These are phyloP conservation scores for Biscogniauxia marginata DNA, from an alignment of 2,329 filamentous ascomycete genomes.

Conservation along the genomic window DNA sequence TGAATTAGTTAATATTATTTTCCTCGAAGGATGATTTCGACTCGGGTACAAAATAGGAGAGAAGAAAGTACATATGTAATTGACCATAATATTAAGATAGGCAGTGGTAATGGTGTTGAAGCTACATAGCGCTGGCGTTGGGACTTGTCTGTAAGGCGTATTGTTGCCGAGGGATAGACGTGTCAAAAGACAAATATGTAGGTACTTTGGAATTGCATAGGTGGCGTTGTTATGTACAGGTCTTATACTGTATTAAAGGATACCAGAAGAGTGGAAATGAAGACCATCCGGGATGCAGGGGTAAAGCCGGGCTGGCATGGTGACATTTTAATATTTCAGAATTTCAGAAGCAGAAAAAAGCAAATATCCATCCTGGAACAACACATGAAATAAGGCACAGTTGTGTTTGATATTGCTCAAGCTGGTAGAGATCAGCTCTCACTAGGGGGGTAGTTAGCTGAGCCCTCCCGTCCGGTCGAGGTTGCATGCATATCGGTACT, in stretches of 20 bases:
- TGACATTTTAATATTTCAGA: background rate
- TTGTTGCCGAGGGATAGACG: background rate
- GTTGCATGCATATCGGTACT: background rate
- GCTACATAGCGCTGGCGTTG: background rate
- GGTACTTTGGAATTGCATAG: background rate
- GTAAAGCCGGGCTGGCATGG: background rate
- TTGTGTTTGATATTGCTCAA: background rate
- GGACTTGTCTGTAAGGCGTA: background rate
- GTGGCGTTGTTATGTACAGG: background rate
- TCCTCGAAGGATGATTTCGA: conserved; percentile 42
- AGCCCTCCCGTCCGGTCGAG: background rate
- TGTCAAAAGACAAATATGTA: background rate
- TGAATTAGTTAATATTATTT: conserved; percentile 65
- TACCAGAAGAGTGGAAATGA: background rate
- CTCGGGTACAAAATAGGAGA: background rate
- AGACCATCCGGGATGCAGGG: background rate
- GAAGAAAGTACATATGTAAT: background rate
- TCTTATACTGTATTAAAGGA: background rate
- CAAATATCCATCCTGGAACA: background rate
- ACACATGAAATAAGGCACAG: background rate
- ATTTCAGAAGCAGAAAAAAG: background rate
- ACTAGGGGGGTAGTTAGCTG: background rate
- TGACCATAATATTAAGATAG: background rate
- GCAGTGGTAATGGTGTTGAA: background rate
- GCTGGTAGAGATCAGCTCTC: background rate